Percentiles rank a stretch among this genome's conserved stretches.
phyloP scores from a whole-genome alignment of 2,329 filamentous ascomycete genomes.

The Pyrenochaeta sp. region DNA sequence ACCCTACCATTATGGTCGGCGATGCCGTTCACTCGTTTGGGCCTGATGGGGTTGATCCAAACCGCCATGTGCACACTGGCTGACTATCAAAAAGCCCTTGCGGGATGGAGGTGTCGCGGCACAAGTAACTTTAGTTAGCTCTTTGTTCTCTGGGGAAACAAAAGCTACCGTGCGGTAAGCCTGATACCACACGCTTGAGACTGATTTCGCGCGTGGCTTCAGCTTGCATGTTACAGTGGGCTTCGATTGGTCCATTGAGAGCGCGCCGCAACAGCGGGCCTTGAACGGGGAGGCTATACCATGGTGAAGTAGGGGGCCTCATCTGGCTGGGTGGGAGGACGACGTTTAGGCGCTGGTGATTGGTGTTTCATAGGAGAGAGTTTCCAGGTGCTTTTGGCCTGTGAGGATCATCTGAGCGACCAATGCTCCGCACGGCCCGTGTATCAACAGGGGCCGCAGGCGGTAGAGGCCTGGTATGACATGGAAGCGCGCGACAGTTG shows the following conservation, averaged over 20 bases:
- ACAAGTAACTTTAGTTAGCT: conserved; percentile 25
- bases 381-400: conserved; percentile 30
- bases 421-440: conserved; percentile 35
- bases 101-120: conserved; percentile 14
- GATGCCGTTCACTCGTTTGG: conserved; percentile 43
- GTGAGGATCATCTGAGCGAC: conserved; percentile 37
- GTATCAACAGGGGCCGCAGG: conserved; percentile 32
- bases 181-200: conserved; percentile 23
- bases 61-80: conserved; percentile 28
- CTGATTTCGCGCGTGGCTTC: conserved; percentile 39
- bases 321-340: conserved; percentile 31
- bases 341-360: conserved; percentile 42
- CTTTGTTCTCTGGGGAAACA: conserved; percentile 6
- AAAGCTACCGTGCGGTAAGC: conserved; percentile 19
- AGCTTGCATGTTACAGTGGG: conserved; percentile 25
- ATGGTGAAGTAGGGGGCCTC: conserved; percentile 33
- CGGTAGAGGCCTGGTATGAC: conserved; percentile 31
- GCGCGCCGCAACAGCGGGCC: conserved; percentile 26
- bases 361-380: conserved; percentile 39
- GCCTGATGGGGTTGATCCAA: conserved; percentile 38
- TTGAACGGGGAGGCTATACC: conserved; percentile 29
- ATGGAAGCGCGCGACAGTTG: conserved; percentile 49
- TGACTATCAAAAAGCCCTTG: conserved; percentile 2
- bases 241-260: conserved; percentile 32
- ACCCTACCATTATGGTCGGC: conserved; percentile 50